These are phyloP conservation scores for Dalbergia cochinchinensis DNA, from an alignment of 306 rosid species.

Conservation along the genomic window DNA sequence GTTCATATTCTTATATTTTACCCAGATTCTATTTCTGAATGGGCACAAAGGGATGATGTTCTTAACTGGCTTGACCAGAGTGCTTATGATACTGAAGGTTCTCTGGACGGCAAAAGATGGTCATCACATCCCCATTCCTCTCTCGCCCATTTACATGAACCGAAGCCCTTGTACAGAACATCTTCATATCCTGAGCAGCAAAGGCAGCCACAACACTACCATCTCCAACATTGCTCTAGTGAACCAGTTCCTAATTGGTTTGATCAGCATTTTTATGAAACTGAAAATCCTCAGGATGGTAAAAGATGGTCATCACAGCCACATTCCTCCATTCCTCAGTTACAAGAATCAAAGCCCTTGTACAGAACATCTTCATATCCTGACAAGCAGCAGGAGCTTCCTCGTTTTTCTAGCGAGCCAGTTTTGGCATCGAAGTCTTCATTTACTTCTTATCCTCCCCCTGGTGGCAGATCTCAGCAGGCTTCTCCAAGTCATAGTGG, in stretches of 20 bases:
- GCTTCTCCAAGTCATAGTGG: slow-evolving; percentile 58
- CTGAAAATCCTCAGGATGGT: slow-evolving; percentile 59
- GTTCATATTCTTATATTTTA: slow-evolving; percentile 29
- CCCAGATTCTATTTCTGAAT: slow-evolving; percentile 53
- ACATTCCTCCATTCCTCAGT: slow-evolving; percentile 49
- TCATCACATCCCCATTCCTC: slow-evolving; percentile 74
- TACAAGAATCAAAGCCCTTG: slow-evolving; percentile 53
- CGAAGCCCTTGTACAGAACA: slow-evolving; percentile 77
- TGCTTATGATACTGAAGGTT: slow-evolving; percentile 56
- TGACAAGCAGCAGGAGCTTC: slow-evolving; percentile 58
- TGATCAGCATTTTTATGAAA: slow-evolving; percentile 54
- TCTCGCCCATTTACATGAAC: slow-evolving; percentile 54
- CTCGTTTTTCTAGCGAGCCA: slow-evolving; percentile 63
- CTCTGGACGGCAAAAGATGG: slow-evolving; percentile 55
- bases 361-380: slow-evolving; percentile 68
- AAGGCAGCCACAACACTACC: slow-evolving; percentile 65
- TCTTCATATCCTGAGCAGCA: slow-evolving; percentile 93
- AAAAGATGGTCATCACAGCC: slow-evolving; percentile 71
- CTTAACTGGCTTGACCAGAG: slow-evolving; percentile 56
- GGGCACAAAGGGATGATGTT: slow-evolving; percentile 53
- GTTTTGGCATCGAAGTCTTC: slow-evolving; percentile 58
- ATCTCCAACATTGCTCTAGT: slow-evolving; percentile 67
- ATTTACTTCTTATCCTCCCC: slow-evolving; percentile 71
- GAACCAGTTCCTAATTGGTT: slow-evolving; percentile 70
- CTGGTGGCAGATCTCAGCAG: slow-evolving; percentile 59